Percentiles rank a stretch among this genome's conserved stretches.
Evolutionary conservation across 441 rosid genomes (phyloP).

Genomic region (Populus hybrid): DNA sequence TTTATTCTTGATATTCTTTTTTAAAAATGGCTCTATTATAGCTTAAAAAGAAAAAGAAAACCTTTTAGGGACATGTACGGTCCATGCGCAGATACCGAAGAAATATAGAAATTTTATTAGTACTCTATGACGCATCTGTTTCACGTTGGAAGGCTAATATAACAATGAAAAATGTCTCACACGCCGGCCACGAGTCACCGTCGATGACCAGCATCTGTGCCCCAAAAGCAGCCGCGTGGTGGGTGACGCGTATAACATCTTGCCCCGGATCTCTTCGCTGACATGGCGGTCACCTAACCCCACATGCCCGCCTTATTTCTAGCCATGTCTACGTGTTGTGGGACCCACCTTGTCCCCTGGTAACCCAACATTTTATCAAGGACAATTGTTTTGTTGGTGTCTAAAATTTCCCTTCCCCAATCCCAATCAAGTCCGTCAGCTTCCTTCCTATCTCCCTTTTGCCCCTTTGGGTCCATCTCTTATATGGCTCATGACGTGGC

Average conservation of each 20-base stretch:
- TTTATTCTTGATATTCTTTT: too few relatives aligned
- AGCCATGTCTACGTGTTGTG: conserved; percentile 51
- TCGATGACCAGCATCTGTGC: conserved; percentile 37
- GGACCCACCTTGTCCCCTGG: conserved; percentile 46
- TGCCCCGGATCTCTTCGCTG: conserved; percentile 13
- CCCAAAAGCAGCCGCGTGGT: conserved; percentile 44
- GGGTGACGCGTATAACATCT: conserved; percentile 24
- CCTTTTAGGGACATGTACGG: not conserved
- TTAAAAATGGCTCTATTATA: too few relatives aligned
- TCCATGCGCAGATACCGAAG: not conserved
- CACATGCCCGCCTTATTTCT: conserved; percentile 60
- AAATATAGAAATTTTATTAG: not conserved
- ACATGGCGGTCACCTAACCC: conserved; percentile 69
- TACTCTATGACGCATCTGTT: conserved; percentile 23
- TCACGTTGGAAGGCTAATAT: conserved; percentile 17
- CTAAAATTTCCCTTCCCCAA: not conserved
- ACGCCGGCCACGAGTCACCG: conserved; percentile 40
- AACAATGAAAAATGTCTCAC: conserved; percentile 27
- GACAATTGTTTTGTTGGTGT: not conserved
- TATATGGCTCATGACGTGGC: conserved; percentile 34
- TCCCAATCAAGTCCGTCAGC: not conserved
- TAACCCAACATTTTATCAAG: conserved; percentile 29
- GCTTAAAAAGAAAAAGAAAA: too few relatives aligned
- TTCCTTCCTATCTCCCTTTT: not conserved
- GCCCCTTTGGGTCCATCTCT: conserved; percentile 13